phyloP scores from a whole-genome alignment of 1,284 basidiomycete genomes.

The Boletus sp. region DNA sequence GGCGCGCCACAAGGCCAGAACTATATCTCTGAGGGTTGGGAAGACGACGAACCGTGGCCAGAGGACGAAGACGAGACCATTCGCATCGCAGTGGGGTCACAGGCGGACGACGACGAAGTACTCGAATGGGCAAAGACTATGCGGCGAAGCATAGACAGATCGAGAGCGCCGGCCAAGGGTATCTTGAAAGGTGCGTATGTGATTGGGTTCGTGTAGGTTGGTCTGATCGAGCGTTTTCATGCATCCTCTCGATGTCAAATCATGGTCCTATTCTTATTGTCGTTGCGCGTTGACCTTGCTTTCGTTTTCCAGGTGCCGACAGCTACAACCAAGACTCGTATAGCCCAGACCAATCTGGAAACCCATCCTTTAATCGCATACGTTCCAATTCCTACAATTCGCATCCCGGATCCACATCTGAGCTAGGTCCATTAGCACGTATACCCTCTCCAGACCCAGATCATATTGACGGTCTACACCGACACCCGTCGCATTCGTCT shows the following conservation, averaged over 20 bases:
- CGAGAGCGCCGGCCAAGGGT: slow-evolving; percentile 68
- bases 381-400: slow-evolving; percentile 81
- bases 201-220: not conserved
- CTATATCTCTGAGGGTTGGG: slow-evolving; percentile 58
- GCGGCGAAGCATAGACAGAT: slow-evolving; percentile 62
- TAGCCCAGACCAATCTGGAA: slow-evolving; percentile 38
- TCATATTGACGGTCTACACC: slow-evolving; percentile 80
- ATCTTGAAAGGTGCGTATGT: slow-evolving; percentile 81
- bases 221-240: slow-evolving; percentile 7
- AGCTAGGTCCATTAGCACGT: slow-evolving; percentile 70
- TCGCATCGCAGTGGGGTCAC: slow-evolving; percentile 37
- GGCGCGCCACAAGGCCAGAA: slow-evolving; percentile 29
- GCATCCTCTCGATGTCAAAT: not conserved
- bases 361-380: slow-evolving; percentile 46
- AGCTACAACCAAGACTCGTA: slow-evolving; percentile 59
- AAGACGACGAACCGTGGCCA: slow-evolving; percentile 66
- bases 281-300: not conserved
- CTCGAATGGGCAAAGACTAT: slow-evolving; percentile 74
- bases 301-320: slow-evolving; percentile 48
- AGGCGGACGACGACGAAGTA: slow-evolving; percentile 50
- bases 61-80: slow-evolving; percentile 76
- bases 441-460: slow-evolving; percentile 79
- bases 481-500: slow-evolving; percentile 52
- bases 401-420: slow-evolving; percentile 45
- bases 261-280: not conserved